phyloP scores from a whole-genome alignment of 2,329 filamentous ascomycete species.

The Pseudocercospora musae region DNA sequence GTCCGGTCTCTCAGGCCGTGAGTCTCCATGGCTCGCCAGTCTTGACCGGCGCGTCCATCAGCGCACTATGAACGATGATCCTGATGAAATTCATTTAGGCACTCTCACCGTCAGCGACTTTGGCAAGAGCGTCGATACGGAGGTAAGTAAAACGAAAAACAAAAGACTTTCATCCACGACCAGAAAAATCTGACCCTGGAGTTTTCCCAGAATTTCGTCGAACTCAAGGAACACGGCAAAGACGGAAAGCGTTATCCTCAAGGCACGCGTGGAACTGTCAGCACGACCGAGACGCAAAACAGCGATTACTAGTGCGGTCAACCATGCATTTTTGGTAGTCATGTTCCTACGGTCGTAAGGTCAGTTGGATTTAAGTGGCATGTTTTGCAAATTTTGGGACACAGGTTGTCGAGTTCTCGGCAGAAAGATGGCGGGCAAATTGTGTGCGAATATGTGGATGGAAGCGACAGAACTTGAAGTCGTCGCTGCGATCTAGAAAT shows the following conservation, averaged over 20 bases:
- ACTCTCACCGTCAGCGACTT: conserved; percentile 4
- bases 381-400: not conserved
- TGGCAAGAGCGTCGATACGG: conserved; percentile 5
- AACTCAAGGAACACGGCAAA: not conserved
- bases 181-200: not conserved
- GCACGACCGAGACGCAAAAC: not conserved
- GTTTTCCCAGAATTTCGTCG: not conserved
- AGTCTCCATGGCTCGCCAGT: conserved; percentile 1
- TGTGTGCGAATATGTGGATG: not conserved
- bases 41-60: not conserved
- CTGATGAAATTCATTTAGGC: not conserved
- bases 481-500: not conserved
- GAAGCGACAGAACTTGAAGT: not conserved
- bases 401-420: not conserved
- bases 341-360: no score
- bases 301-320: not conserved
- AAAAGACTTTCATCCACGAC: not conserved
- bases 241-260: not conserved
- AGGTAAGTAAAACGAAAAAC: no score
- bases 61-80: not conserved
- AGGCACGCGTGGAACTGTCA: not conserved
- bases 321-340: not conserved
- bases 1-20: conserved; percentile 1
- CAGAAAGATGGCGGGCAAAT: not conserved
- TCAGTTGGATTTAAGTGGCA: no score